Base-by-base conservation (phyloP, 306 rosid species). In the Cicer yamashitae region DNA sequence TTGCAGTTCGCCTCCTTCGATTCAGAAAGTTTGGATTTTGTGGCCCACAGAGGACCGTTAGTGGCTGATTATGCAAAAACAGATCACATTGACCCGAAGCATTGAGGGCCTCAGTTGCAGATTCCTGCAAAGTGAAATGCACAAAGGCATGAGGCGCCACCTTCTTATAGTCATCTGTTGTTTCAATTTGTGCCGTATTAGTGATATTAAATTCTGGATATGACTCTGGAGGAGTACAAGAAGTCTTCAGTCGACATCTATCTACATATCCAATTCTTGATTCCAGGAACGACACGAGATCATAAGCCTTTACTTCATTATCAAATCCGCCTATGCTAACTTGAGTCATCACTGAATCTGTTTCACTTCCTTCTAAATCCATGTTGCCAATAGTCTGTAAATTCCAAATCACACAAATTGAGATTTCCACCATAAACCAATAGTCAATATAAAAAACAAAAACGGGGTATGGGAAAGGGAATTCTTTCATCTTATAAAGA, bases 81-180 rank as follows among this genome's bases (percentile, higher is more conserved):
- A 89, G 86, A 61, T 83, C 86, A 72, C 84, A 63, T 48, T 88
- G 50, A 15, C 82, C 87, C 2, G 86, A 87, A 63, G 89, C 87
- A 77, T 86, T 67, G 48, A 87, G 69, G 38, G 86, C 77, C 48
- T 57, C 80, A 67, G 67, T 79, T 58, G 74, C 93, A 39, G 91
- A 83, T 4, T 81, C 85, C 3, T 82, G 66, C 52, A 46, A 8
- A 41, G 79, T 86, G 84, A 93, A 93, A 85, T 93, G 98, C 65
- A 93, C 96, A 84, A 93, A 93, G 50, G 93, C 98, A 75, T 90
- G 98, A 39, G 96, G 96, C 74, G 77, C 80, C 78, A 90, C 96
- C 82, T 69, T 83, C 58, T n/a, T 61, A 68, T 77, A 79, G 9
- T 82, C 87, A 71, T 85, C 88, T 1, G 79, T 69, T 60, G 8